A percentile compares a stretch with the other conserved stretches of the same genome.
These are phyloP conservation scores for Histomonas meleagridis DNA, from an alignment of 208 protist genomes.

Conservation along the genomic window DNA sequence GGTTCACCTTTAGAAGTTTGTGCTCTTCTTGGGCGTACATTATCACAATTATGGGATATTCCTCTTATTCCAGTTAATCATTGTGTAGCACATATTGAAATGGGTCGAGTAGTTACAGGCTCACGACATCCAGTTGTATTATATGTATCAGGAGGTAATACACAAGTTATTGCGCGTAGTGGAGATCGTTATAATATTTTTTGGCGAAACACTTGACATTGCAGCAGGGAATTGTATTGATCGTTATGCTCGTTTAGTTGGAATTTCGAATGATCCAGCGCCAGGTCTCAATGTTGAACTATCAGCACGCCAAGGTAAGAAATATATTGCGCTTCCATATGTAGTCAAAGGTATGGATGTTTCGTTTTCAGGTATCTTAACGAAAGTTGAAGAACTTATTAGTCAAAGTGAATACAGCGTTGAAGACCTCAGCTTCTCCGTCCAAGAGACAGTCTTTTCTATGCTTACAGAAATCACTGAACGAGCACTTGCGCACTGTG, in stretches of 20 bases:
- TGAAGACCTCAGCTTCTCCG: conserved; percentile 88
- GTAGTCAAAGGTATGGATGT: conserved; percentile 71
- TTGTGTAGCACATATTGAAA: conserved; percentile 98
- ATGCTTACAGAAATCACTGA: conserved; percentile 96
- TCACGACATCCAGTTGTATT: conserved; percentile 84
- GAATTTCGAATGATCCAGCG: conserved; percentile 87
- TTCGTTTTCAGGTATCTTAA: conserved; percentile 51
- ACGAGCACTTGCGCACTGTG: conserved; percentile 89
- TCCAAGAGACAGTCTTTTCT: conserved; percentile 94
- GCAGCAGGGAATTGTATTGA: conserved; percentile 90
- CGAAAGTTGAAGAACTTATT: conserved; percentile 42
- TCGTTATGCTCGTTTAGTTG: conserved; percentile 73
- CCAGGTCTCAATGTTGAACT: conserved; percentile 98
- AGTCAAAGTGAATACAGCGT: conserved; percentile 61
- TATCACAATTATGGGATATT: conserved; percentile 67
- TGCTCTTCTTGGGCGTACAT: conserved; percentile 65
- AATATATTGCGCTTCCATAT: conserved; percentile 83
- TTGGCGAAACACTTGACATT: conserved; percentile 99
- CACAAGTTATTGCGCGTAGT: conserved; percentile 84
- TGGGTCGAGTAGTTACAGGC: conserved; percentile 84
- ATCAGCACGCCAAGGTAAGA: conserved; percentile 62
- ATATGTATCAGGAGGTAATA: conserved; percentile 97
- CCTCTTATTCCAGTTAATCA: conserved; percentile 94
- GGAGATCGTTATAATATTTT: conserved; percentile 82
- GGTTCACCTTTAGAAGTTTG: conserved; percentile 71